Percentiles rank a stretch among this genome's conserved stretches.
phyloP scores from a whole-genome alignment of 495 filamentous ascomycete species.

The Opeltia flavorubescens region DNA sequence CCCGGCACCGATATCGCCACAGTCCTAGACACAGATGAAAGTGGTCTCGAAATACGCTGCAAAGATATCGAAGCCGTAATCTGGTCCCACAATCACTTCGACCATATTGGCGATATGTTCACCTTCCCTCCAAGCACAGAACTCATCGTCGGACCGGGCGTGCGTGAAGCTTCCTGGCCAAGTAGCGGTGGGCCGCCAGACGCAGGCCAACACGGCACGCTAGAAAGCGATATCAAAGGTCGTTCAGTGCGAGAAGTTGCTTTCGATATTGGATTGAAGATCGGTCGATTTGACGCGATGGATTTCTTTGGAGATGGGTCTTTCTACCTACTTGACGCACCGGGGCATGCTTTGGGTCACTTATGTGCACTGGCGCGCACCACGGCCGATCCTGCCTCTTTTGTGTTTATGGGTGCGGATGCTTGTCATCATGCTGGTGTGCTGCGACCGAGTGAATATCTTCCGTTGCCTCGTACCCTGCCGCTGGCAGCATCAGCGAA shows the following conservation, averaged over 20 bases:
- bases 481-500: background rate
- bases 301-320: conserved; percentile 36
- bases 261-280: conserved; percentile 22
- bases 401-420: conserved; percentile 22
- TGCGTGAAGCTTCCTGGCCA: conserved; percentile 30
- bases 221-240: conserved; percentile 29
- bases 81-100: conserved; percentile 45
- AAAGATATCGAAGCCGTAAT: conserved; percentile 39
- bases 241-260: conserved; percentile 24
- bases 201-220: conserved; percentile 23
- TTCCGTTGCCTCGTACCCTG: background rate
- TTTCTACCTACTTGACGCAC: conserved; percentile 27
- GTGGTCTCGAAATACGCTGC: no score
- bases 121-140: conserved; percentile 34
- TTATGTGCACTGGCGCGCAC: conserved; percentile 25
- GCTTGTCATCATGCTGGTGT: conserved; percentile 14
- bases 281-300: conserved; percentile 34
- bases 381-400: conserved; percentile 13
- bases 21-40: conserved; percentile 35
- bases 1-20: conserved; percentile 36
- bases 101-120: conserved; percentile 43
- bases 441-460: background rate
- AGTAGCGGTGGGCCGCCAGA: conserved; percentile 41
- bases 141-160: conserved; percentile 43
- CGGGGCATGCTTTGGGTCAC: conserved; percentile 28